Conservation (phyloP, 2,329 filamentous ascomycete genomes). For the Geosmithia putterillii region DNA sequence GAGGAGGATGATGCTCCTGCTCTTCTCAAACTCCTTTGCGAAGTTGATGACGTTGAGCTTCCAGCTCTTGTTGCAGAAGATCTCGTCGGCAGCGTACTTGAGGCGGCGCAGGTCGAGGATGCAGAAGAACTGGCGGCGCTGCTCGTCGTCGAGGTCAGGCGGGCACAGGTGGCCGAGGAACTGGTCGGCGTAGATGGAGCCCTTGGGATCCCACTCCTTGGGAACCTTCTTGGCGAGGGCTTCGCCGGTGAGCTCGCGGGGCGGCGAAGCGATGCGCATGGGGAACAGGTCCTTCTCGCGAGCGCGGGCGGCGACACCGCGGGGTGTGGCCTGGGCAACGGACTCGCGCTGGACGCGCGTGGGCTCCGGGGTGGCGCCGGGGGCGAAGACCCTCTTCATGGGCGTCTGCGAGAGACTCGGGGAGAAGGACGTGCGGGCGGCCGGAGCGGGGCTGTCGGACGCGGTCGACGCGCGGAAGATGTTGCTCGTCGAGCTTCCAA, state of each 20-base stretch:
- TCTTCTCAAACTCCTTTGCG: conserved; percentile 53
- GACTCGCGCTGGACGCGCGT: conserved; percentile 29
- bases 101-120: conserved; percentile 48
- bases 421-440: conserved; percentile 24
- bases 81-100: conserved; percentile 49
- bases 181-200: conserved; percentile 48
- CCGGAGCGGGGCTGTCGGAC: conserved; percentile 17
- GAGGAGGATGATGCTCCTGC: conserved; percentile 46
- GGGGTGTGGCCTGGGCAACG: conserved; percentile 29
- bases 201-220: conserved; percentile 34
- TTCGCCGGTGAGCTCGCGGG: conserved; percentile 43
- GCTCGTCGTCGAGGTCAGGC: conserved; percentile 42
- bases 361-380: conserved; percentile 29
- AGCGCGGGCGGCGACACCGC: conserved; percentile 35
- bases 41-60: conserved; percentile 51
- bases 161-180: conserved; percentile 45
- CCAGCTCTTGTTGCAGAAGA: conserved; percentile 49
- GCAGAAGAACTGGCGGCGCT: conserved; percentile 50
- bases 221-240: conserved; percentile 40
- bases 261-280: conserved; percentile 47
- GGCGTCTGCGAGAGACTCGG: conserved; percentile 31
- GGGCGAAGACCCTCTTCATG: conserved; percentile 34
- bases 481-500: conserved; percentile 23
- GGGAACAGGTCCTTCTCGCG: conserved; percentile 39
- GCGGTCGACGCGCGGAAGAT: conserved; percentile 28